These are phyloP conservation scores for Creolimax fragrantissima DNA, from an alignment of 78 protist genomes.

Conservation along the genomic window DNA sequence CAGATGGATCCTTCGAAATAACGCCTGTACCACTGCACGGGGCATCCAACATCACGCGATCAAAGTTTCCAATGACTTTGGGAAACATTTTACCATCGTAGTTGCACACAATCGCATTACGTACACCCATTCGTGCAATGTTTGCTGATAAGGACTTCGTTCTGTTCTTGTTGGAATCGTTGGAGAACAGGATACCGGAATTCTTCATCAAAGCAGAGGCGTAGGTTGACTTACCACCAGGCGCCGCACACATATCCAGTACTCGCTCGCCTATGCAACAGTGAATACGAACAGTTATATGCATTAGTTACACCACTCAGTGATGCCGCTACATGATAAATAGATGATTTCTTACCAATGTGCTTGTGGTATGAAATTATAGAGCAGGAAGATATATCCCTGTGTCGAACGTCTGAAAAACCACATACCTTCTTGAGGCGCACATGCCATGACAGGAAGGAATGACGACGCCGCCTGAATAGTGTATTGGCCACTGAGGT, in stretches of 20 bases:
- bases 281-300: too few relatives aligned
- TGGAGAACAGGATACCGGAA: conserved; percentile 88
- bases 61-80: conserved; percentile 70
- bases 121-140: conserved; percentile 63
- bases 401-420: too few relatives aligned
- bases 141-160: conserved; percentile 72
- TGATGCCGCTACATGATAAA: too few relatives aligned
- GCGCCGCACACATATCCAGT: conserved; percentile 96
- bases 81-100: conserved; percentile 87
- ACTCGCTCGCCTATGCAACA: conserved; percentile 60
- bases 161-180: conserved; percentile 85
- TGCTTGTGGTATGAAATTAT: too few relatives aligned
- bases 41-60: conserved; percentile 96
- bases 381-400: too few relatives aligned
- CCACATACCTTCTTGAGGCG: conserved; percentile 72
- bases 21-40: conserved; percentile 99
- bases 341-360: too few relatives aligned
- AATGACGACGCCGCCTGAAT: conserved; percentile 94
- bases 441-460: conserved; percentile 91
- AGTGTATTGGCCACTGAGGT: conserved; percentile 77
- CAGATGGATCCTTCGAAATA: conserved; percentile 83
- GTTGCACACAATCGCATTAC: conserved; percentile 70
- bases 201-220: conserved; percentile 88
- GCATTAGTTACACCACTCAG: too few relatives aligned
- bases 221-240: conserved; percentile 98